Evolutionary conservation across 1,284 basidiomycete genomes (phyloP).

Genomic region (Malassezia obtusa): DNA sequence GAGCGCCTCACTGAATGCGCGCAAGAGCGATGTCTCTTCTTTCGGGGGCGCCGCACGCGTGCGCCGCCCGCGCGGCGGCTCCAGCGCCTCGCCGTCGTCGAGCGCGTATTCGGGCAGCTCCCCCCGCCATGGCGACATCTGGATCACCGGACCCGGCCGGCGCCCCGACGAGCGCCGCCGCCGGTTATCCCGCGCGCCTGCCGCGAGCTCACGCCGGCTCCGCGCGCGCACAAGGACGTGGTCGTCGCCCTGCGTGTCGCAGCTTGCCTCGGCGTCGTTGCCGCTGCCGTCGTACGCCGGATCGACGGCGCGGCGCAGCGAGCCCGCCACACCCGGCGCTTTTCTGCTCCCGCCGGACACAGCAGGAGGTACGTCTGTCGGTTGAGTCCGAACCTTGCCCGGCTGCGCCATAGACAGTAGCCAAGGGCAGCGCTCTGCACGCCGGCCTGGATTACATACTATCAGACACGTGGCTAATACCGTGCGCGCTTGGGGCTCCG

Average conservation of each 20-base stretch:
- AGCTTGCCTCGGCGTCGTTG: conserved; percentile 10
- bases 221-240: not conserved
- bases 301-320: too few relatives aligned
- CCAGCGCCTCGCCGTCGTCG: not conserved
- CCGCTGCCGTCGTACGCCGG: conserved; percentile 2
- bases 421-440: not conserved
- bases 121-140: not conserved
- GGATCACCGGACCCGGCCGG: not conserved
- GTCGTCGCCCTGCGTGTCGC: not conserved
- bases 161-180: not conserved
- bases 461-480: conserved; percentile 5
- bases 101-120: not conserved
- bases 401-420: not conserved
- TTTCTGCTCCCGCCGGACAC: too few relatives aligned
- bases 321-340: too few relatives aligned
- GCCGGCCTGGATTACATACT: not conserved
- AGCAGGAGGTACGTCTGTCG: too few relatives aligned
- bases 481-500: conserved; percentile 14
- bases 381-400: too few relatives aligned
- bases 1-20: not conserved
- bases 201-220: not conserved
- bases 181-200: not conserved
- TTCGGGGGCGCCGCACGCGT: not conserved
- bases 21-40: not conserved
- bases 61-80: not conserved